Percentiles rank a stretch among this genome's conserved stretches.
These are phyloP conservation scores for Coemansia sp. DNA, from an alignment of 192 early-diverging fungal genomes.

Conservation along the genomic window DNA sequence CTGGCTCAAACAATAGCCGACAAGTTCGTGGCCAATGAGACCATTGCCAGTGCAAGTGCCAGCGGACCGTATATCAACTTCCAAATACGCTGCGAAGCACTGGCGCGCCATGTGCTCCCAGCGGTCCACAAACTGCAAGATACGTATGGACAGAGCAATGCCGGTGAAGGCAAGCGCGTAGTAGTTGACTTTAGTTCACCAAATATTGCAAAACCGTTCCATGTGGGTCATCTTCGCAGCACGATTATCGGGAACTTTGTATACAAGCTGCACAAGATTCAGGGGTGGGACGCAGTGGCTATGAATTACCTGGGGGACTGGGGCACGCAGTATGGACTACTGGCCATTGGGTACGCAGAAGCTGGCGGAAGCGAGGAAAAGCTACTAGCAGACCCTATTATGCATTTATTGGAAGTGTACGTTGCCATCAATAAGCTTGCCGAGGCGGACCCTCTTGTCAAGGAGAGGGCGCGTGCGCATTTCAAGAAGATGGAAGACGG, in stretches of 20 bases:
- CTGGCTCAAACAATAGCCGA: slow-evolving; percentile 65
- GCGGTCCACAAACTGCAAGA: slow-evolving; percentile 58
- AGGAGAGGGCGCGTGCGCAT: slow-evolving; percentile 86
- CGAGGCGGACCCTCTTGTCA: slow-evolving; percentile 61
- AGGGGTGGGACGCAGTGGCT: slow-evolving; percentile 83
- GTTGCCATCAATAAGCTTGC: slow-evolving; percentile 81
- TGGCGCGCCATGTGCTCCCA: slow-evolving; percentile 59
- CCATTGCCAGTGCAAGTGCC: slow-evolving; percentile 57
- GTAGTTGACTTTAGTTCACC: slow-evolving; percentile 93
- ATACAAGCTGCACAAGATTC: slow-evolving; percentile 75
- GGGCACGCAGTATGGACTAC: slow-evolving; percentile 98
- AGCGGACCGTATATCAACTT: slow-evolving; percentile 81
- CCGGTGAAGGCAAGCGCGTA: slow-evolving; percentile 70
- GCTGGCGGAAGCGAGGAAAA: slow-evolving; percentile 78
- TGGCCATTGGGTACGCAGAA: slow-evolving; percentile 84
- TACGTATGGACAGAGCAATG: slow-evolving; percentile 64
- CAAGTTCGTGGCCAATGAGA: slow-evolving; percentile 63
- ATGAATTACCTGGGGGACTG: slow-evolving; percentile 99
- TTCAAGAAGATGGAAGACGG: slow-evolving; percentile 95
- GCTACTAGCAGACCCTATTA: slow-evolving; percentile 83
- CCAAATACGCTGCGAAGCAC: slow-evolving; percentile 57
- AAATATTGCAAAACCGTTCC: slow-evolving; percentile 99
- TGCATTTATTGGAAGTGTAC: slow-evolving; percentile 90
- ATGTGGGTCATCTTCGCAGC: slow-evolving; percentile 94
- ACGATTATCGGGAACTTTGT: slow-evolving; percentile 99